Evolutionary conservation across 1,284 basidiomycete genomes (phyloP).

Genomic region (Singerocomus inundabilis): DNA sequence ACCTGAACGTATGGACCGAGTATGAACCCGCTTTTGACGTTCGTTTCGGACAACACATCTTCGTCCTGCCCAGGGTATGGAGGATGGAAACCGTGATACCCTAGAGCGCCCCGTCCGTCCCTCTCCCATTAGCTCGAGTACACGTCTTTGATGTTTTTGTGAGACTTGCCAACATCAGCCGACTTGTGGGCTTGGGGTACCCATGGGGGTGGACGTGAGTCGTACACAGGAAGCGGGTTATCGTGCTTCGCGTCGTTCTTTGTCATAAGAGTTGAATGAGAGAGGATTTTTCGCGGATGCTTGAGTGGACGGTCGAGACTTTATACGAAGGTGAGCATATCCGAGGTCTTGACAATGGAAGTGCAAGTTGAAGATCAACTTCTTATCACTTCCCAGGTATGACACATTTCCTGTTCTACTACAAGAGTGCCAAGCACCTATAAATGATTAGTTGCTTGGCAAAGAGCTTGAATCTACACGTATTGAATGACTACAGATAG

Average conservation of each 20-base stretch:
- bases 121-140: constrained; percentile 1
- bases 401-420: no score
- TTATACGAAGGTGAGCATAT: neutral
- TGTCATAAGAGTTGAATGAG: constrained; percentile 16
- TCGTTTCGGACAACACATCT: constrained; percentile 74
- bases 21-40: constrained; percentile 78
- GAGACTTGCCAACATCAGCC: constrained; percentile 62
- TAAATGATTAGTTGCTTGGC: no score
- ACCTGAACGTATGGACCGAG: constrained; percentile 64
- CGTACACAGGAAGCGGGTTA: constrained; percentile 52
- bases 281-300: neutral
- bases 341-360: no score
- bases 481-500: no score
- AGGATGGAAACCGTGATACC: constrained; percentile 85
- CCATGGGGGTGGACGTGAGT: constrained; percentile 70
- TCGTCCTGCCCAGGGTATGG: constrained; percentile 83
- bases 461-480: no score
- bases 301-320: neutral
- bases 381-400: no score
- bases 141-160: neutral
- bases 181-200: constrained; percentile 61
- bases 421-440: no score
- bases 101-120: constrained; percentile 37
- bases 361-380: no score
- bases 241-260: constrained; percentile 31